Conservation (phyloP, 257 asterid genomes). For the Solanum ahanhuiri region DNA sequence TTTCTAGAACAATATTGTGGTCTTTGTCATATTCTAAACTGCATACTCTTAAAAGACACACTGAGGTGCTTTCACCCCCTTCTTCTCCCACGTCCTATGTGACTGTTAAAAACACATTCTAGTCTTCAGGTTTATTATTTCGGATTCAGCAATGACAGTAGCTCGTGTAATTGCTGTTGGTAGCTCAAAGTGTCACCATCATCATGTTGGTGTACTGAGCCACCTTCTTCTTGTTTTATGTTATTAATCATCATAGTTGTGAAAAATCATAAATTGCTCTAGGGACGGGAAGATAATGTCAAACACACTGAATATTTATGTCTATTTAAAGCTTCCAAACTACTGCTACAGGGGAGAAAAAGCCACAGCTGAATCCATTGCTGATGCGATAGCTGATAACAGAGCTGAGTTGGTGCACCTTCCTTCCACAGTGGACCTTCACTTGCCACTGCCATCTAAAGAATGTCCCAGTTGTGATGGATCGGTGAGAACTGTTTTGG, state of each 20-base stretch:
- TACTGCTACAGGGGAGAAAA: slow-evolving; percentile 71
- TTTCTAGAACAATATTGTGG: background rate
- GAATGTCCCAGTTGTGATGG: slow-evolving; percentile 90
- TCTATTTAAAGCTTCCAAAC: background rate
- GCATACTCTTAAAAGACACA: background rate
- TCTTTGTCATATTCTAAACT: background rate
- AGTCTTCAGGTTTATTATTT: background rate
- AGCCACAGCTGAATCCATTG: slow-evolving; percentile 84
- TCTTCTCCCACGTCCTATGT: background rate
- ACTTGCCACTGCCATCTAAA: slow-evolving; percentile 70
- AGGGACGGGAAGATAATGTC: background rate
- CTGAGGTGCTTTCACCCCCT: background rate
- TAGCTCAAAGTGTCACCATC: background rate
- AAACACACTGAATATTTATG: background rate
- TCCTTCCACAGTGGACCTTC: slow-evolving; percentile 73
- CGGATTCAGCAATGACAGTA: background rate
- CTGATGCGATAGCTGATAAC: slow-evolving; percentile 77
- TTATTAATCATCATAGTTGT: background rate
- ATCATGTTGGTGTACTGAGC: background rate
- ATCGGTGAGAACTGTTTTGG: slow-evolving; percentile 47
- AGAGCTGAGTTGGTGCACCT: slow-evolving; percentile 93
- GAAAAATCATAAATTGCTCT: background rate
- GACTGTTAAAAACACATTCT: background rate
- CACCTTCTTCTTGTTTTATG: background rate
- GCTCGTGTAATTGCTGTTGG: background rate